Base-by-base conservation (phyloP, 2,329 filamentous ascomycete species). In the Aspergillus aculeatus region DNA sequence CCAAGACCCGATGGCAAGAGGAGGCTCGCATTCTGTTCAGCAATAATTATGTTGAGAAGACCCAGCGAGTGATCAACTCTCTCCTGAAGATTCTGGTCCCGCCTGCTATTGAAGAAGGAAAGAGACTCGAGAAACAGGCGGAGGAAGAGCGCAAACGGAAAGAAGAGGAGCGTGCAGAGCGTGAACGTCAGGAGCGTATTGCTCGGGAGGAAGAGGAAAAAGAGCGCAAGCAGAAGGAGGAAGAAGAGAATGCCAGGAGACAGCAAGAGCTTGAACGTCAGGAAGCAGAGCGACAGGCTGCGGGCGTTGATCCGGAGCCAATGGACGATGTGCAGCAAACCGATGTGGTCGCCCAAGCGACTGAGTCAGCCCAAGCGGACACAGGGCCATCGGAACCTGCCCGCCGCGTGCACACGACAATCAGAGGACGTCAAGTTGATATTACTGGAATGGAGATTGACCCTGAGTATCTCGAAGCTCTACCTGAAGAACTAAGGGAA, bases 361-460 rank as follows among this genome's bases (percentile, higher is more conserved):
- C 69, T 10, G 64, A 68, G 41, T 64, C 73, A 35, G 71, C 72
- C 44, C 69, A 75, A 77, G 70, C 79, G 31, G 75, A 81, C 54
- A 72, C 80, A n/a, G 78, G 78, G 31, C 77, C 78, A 21, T 74
- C 80, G 38, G 82, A 84, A 54, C 79, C 83, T 50, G 69, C 69
- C 32, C 73, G 76, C 56, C 89, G 93, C 51, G 84, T 96, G 31
- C 89, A 88, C 68, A 96, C 91, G 16, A 93, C 85, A 2, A 92
- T 99, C 56, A 83, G 93, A 61, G 94, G 93, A 26, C 89, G 90
- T 64, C 88, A 95, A 69, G 86, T 96, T 56, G 95, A 99, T 73
- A 95, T 99, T 52, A 99, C 95, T 0, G 91, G 91, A 62, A 83
- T 99, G 62, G 93, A 94, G 52, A 98, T 99, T 68, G 95, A 99